phyloP scores from a whole-genome alignment of 805 yeast species.

The Candida railenensis region DNA sequence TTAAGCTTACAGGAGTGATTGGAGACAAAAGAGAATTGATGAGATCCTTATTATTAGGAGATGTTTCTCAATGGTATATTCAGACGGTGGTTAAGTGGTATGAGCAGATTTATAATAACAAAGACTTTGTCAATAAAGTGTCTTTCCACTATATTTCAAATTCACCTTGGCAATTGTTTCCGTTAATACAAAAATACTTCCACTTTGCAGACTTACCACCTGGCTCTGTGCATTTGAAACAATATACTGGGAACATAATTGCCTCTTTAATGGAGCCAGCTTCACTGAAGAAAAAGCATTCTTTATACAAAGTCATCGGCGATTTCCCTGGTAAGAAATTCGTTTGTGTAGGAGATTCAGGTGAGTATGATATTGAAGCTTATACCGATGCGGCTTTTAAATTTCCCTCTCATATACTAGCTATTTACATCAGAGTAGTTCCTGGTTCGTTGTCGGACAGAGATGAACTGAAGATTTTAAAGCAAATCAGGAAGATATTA shows the following conservation, averaged over 20 bases:
- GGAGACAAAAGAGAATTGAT: slow-evolving; percentile 85
- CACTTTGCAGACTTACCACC: slow-evolving; percentile 57
- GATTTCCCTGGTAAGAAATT: slow-evolving; percentile 81
- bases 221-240: slow-evolving; percentile 86
- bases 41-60: slow-evolving; percentile 70
- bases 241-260: slow-evolving; percentile 79
- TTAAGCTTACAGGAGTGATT: slow-evolving; percentile 84
- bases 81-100: slow-evolving; percentile 78
- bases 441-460: slow-evolving; percentile 62
- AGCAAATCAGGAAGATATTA: slow-evolving; percentile 19
- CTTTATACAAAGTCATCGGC: slow-evolving; percentile 57
- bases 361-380: slow-evolving; percentile 93
- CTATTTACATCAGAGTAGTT: slow-evolving; percentile 80
- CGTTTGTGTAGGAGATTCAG: slow-evolving; percentile 90
- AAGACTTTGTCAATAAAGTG: slow-evolving; percentile 30
- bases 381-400: slow-evolving; percentile 66
- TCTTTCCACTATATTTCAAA: slow-evolving; percentile 93
- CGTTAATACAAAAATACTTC: slow-evolving; percentile 58
- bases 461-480: slow-evolving; percentile 37
- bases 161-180: slow-evolving; percentile 88
- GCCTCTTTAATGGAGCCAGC: slow-evolving; percentile 86
- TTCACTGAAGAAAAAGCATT: slow-evolving; percentile 70
- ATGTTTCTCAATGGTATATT: slow-evolving; percentile 64
- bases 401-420: slow-evolving; percentile 64
- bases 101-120: slow-evolving; percentile 35